Conservation (phyloP, 2,329 filamentous ascomycete genomes). For the Endoconidiophora laricicola region DNA sequence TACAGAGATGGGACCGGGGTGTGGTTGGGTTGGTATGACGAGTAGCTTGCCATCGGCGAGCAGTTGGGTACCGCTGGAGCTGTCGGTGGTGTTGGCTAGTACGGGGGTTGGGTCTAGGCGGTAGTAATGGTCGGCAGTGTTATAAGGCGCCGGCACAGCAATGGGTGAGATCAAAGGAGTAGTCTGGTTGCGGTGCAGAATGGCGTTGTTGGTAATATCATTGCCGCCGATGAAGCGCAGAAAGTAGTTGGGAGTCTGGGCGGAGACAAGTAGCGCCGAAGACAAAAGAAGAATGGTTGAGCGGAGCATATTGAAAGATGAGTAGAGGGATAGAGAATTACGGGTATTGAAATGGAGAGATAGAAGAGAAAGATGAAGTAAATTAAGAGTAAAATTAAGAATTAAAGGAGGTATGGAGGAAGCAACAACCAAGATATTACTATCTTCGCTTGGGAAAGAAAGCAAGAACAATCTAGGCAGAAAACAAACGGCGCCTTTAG, state of each 20-base stretch:
- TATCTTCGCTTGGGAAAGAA: background rate
- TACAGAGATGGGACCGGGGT: constrained; percentile 5
- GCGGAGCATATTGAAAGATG: constrained; percentile 1
- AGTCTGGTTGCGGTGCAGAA: constrained; percentile 11
- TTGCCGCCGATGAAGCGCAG: constrained; percentile 10
- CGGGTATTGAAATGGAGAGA: background rate
- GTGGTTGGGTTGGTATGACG: constrained; percentile 10
- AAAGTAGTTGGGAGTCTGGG: constrained; percentile 11
- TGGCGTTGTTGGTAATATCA: constrained; percentile 6
- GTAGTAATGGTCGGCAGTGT: constrained; percentile 12
- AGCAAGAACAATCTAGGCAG: background rate
- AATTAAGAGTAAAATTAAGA: background rate
- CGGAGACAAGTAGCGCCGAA: constrained; percentile 1
- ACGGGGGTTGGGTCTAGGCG: constrained; percentile 6
- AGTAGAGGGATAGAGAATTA: background rate
- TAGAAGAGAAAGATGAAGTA: background rate
- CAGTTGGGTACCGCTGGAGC: background rate
- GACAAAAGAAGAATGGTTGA: background rate
- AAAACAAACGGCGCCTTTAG: background rate
- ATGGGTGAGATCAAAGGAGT: constrained; percentile 5
- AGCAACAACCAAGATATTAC: background rate
- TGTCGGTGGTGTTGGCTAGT: constrained; percentile 1
- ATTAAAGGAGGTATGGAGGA: background rate
- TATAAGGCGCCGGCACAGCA: constrained; percentile 6
- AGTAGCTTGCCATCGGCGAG: background rate